Conservation (phyloP, 306 rosid species). For the Dicorynia guianensis region DNA sequence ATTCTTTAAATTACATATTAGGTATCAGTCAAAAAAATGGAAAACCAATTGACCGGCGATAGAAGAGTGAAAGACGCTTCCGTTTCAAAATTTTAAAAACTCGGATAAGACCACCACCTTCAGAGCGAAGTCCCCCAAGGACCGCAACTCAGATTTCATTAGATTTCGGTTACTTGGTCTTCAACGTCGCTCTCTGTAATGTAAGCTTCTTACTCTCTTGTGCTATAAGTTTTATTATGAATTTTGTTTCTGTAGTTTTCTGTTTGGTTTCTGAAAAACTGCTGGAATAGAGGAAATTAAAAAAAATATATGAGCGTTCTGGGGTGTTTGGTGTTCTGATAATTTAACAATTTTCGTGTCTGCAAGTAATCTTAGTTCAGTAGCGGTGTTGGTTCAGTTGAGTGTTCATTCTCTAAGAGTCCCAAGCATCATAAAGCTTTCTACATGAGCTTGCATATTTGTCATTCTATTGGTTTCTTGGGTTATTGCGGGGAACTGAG, state of each 20-base stretch:
- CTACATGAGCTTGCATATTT: slow-evolving; percentile 16
- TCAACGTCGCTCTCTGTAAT: slow-evolving; percentile 40
- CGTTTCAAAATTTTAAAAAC: slow-evolving; percentile 25
- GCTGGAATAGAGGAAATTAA: neutral
- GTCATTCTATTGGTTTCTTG: slow-evolving; percentile 18
- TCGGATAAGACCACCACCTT: slow-evolving; percentile 32
- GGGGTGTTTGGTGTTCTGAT: neutral
- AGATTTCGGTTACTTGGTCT: slow-evolving; percentile 39
- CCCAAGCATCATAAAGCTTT: slow-evolving; percentile 2
- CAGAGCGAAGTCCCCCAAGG: neutral
- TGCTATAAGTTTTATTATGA: neutral
- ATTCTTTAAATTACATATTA: too few relatives aligned
- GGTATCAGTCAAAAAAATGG: neutral
- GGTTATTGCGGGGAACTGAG: neutral
- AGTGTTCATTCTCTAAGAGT: slow-evolving; percentile 9
- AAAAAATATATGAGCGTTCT: neutral
- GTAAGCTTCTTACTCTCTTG: slow-evolving; percentile 4
- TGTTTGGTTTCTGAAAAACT: slow-evolving; percentile 43
- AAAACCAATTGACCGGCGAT: neutral
- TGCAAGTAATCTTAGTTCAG: neutral
- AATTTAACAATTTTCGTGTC: slow-evolving; percentile 7
- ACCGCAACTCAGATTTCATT: slow-evolving; percentile 45
- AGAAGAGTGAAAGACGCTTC: neutral
- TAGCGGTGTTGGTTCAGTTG: slow-evolving; percentile 23
- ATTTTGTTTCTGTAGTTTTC: slow-evolving; percentile 12